Conservation (phyloP, 2,329 filamentous ascomycete genomes). For the Aspergillus japonicus region DNA sequence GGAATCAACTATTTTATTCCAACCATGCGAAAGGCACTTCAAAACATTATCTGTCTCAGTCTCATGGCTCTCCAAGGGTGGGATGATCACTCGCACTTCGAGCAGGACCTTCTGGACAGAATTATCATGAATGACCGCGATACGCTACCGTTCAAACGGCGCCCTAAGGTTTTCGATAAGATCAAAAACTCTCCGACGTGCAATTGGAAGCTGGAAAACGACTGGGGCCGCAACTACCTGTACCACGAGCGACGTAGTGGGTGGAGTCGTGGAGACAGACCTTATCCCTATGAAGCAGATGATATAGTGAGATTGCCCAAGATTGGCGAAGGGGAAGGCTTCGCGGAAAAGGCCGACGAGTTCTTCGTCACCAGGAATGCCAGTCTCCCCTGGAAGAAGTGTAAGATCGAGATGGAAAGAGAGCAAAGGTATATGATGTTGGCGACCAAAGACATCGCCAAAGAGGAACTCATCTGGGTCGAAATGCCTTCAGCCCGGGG, state of each 20-base stretch:
- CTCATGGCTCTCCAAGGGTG: constrained; percentile 32
- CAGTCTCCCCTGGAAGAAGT: constrained; percentile 15
- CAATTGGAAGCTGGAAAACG: not conserved
- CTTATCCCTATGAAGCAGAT: constrained; percentile 29
- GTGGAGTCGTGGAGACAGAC: not conserved
- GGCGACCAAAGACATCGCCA: constrained; percentile 26
- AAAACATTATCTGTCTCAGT: constrained; percentile 33
- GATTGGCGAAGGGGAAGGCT: constrained; percentile 10
- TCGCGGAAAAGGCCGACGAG: constrained; percentile 21
- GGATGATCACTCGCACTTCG: constrained; percentile 28
- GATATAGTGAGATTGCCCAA: constrained; percentile 16
- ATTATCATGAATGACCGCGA: constrained; percentile 14
- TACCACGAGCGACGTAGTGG: not conserved
- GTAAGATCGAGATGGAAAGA: constrained; percentile 7
- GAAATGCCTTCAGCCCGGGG: constrained; percentile 39
- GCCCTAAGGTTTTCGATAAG: not conserved
- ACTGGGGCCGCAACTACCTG: not conserved
- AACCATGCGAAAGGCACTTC: constrained; percentile 27
- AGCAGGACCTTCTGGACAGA: constrained; percentile 18
- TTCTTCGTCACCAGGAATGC: constrained; percentile 20
- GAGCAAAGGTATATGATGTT: constrained; percentile 21
- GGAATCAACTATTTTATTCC: constrained; percentile 33
- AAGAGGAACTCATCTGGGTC: constrained; percentile 27
- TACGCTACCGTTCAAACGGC: not conserved
- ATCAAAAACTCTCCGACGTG: too few relatives aligned